Evolutionary conservation across 495 filamentous ascomycete genomes (phyloP), one percentile per base, ranked within the genome.

Genomic region (Aeminium ludgeri): DNA sequence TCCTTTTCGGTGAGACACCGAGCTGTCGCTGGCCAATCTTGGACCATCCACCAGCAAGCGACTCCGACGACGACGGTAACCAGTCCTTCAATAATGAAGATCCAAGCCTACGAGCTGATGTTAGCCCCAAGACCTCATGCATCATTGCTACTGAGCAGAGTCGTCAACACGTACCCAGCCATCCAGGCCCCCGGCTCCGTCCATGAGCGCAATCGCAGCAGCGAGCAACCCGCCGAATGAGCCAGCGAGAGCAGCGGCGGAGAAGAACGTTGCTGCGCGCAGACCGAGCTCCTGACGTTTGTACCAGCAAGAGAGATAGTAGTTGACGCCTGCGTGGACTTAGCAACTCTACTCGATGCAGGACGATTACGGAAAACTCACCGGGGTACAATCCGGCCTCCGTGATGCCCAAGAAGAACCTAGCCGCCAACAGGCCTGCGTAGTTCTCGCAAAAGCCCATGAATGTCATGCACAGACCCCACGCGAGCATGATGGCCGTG

Each of bases 281-380:
- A 80, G 66, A 28, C 85, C 85, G 38, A 91, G 78, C 44, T 93
- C 85, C 30, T 65, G 68, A 6, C 86, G 73, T 53, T 73, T 82
- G 54, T 91, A 92, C 75, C 84, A 89, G 59, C 82, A 86, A 0
- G 78, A 82, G 1, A 93, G 65, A 55, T 87, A 91, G 55, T 86
- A 92, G 51, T 81, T 84, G 5, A 94, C 73, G 2, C 87, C 87
- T 0, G 83, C 82, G 54, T 86, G 13, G 2, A 2, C 15, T 44
- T 15, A 44, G 41, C 34, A 7, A 1, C 13, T 15, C 23, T 3
- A 20, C 17, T 20, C 41, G 8, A 27, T 3, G 33, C 11, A 20
- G 20, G 3, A 7, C 17, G 8, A 4, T 6, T 2, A 23, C 15
- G 8, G 25, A 20, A 25, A 12, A 20, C 36, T 20, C 3, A 25